A percentile compares a stretch with the other conserved stretches of the same genome.
Conservation (phyloP, 1,284 basidiomycete species). For the Apiotrichum sp. region DNA sequence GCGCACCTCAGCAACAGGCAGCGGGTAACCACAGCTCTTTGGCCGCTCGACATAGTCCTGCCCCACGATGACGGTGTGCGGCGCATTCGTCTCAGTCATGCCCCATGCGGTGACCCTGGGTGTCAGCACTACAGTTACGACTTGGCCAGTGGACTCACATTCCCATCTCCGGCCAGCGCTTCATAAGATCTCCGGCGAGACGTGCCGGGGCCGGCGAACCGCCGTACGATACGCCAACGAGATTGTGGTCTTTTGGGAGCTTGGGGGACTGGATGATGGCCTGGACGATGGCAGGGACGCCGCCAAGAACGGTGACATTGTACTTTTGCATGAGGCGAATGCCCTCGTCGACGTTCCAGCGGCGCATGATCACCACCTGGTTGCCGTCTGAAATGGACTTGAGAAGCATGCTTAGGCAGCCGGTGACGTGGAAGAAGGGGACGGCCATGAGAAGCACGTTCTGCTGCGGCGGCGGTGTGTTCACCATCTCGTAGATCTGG, state of each 20-base stretch:
- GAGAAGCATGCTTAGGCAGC: slow-evolving; percentile 34
- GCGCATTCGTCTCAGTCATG: slow-evolving; percentile 42
- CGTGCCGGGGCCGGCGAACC: slow-evolving; percentile 35
- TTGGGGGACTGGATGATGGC: slow-evolving; percentile 28
- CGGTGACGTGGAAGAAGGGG: slow-evolving; percentile 43
- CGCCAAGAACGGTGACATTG: slow-evolving; percentile 35
- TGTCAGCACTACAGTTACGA: background rate
- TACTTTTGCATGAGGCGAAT: slow-evolving; percentile 26
- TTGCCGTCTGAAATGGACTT: slow-evolving; percentile 31
- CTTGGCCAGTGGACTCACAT: background rate
- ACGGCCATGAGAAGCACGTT: slow-evolving; percentile 24
- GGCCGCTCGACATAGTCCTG: background rate
- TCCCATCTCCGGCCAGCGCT: slow-evolving; percentile 27
- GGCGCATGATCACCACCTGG: slow-evolving; percentile 33
- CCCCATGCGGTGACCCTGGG: slow-evolving; percentile 21
- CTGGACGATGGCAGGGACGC: slow-evolving; percentile 37
- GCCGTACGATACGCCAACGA: slow-evolving; percentile 22
- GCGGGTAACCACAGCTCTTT: slow-evolving; percentile 21
- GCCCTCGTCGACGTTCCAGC: slow-evolving; percentile 35
- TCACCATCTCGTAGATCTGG: slow-evolving; percentile 22
- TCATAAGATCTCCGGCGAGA: slow-evolving; percentile 27
- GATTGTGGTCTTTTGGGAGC: slow-evolving; percentile 19
- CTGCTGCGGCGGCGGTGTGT: slow-evolving; percentile 1
- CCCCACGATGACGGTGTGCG: slow-evolving; percentile 22
- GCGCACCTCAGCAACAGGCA: slow-evolving; percentile 31